Base-by-base conservation (phyloP, 192 early-diverging fungal species). In the Oehlia diaphana region DNA sequence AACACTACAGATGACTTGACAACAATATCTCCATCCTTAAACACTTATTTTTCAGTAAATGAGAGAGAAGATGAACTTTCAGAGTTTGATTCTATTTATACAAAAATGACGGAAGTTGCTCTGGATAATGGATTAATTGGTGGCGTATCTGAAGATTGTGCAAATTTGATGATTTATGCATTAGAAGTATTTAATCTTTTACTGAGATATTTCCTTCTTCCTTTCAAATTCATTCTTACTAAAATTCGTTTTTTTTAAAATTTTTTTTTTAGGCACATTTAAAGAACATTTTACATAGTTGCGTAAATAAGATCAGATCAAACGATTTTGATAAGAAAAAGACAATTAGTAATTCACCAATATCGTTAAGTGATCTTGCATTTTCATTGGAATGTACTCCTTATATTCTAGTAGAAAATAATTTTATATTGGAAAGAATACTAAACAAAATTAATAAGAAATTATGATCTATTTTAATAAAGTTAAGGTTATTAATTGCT, bases 301-400 rank as follows among this genome's bases (percentile, higher is more conserved):
- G 68, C n/a, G 44, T 70, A 44, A 70, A 44, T 23, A 35, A 42
- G n/a, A 44, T 70, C 23, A 33, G 68, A 44, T n/a, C 33, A 23
- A 42, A 47, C 47, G n/a, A 70, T 44, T 44, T 9, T 70, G 39
- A 70, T 70, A 42, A 44, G 2, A 10, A 26, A 4, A n/a, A 68
- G 28, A 33, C 39, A 35, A 68, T 35, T 68, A 16, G 19, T 37
- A 21, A 9, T 69, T 21, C 42, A 23, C 9, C 68, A 39, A 70
- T 70, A n/a, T 44, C 68, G 19, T 47, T 70, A 39, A 70, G 16
- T 9, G 68, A 70, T 70, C 68, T 70, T 44, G 68, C 68, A 70
- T 70, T 70, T 70, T 70, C 68, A 42, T 44, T 70, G 33, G 35
- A 42, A n/a, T n/a, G 44, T 26, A 42, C 68, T n/a, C 68, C 68